Conservation (phyloP, 2,329 filamentous ascomycete genomes). For the Mycosphaerella sp. region DNA sequence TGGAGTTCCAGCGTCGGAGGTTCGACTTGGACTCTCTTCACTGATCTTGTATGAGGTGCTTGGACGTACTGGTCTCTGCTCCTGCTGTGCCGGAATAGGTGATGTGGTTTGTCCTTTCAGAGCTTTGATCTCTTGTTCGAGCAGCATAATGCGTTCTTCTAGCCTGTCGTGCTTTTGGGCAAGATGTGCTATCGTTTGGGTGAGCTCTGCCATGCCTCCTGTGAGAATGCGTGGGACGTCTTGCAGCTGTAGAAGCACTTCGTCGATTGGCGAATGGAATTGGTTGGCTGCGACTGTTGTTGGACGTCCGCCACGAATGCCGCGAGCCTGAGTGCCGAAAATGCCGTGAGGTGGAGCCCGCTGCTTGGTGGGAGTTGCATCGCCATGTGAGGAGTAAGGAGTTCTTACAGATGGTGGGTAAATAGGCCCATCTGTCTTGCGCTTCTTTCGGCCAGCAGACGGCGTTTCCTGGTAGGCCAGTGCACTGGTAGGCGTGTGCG, state of each 20-base stretch:
- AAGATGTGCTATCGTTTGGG: neutral
- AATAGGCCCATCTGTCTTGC: neutral
- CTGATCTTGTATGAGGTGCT: too few relatives aligned
- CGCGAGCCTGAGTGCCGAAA: slow-evolving; percentile 15
- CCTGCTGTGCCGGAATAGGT: neutral
- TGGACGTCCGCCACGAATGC: slow-evolving; percentile 5
- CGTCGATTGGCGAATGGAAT: neutral
- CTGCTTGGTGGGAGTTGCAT: neutral
- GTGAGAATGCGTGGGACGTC: slow-evolving; percentile 1
- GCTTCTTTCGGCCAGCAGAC: neutral
- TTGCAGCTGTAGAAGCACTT: slow-evolving; percentile 1
- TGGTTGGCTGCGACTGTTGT: neutral
- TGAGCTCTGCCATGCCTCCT: slow-evolving; percentile 1
- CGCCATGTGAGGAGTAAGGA: neutral
- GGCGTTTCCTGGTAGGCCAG: neutral
- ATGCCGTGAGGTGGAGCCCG: neutral
- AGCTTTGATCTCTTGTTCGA: slow-evolving; percentile 1
- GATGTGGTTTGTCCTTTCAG: neutral
- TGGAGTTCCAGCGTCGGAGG: too few relatives aligned
- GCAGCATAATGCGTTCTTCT: neutral
- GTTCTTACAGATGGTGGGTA: neutral
- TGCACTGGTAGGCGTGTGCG: neutral
- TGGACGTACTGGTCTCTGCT: too few relatives aligned
- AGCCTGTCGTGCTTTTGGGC: slow-evolving; percentile 2
- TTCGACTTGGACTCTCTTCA: too few relatives aligned